Base-by-base conservation (phyloP, 1,139 yeast species). In the Sugiyamaella pinicola region DNA sequence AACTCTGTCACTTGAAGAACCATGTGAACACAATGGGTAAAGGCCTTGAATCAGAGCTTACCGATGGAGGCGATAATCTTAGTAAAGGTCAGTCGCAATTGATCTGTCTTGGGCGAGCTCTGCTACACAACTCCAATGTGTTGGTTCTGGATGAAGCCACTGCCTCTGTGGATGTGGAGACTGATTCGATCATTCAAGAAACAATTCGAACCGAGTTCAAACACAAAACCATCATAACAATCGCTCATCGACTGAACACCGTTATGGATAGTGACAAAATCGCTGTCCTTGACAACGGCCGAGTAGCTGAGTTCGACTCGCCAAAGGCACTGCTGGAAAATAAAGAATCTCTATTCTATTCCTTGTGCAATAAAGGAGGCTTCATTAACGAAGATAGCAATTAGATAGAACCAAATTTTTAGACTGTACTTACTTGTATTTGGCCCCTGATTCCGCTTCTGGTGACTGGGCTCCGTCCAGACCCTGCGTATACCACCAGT, bases 211-310 rank as follows among this genome's bases (percentile, higher is more conserved):
- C 71, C 2, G 82, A 82, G 61, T 85, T 87, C 65, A 73, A 71
- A 46, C 78, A 83, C 56, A 78, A 84, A 62, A 87, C 95, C 0
- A 85, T 86, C 55, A 69, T 87, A 49, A 86, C 95, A 0, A 85
- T 87, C 62, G 95, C 95, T 0, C 95, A 87, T 63, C 75, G 96
- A 55, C 75, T 88, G 54, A 88, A 87, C 60, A 87, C 96, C 0
- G 86, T 88, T 42, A 73, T 87, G 77, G 93, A 86, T 61, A 83
- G 85, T 62, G 96, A 88, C 63, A 77, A 77, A 54, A 84, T 88
- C 40, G 71, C 85, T 43, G 71, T 86, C 2, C 73, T 88, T 56
- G 91, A 85, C 44, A 72, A 75, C 29, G 96, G 96, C 9, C 72
- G 74, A 55, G 77, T 87, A 9, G 77, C 75, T 35, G 95, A 87